Percentiles rank a stretch among this genome's conserved stretches.
Conservation (phyloP, 106 monocot genomes). For the Dioscorea alata region DNA sequence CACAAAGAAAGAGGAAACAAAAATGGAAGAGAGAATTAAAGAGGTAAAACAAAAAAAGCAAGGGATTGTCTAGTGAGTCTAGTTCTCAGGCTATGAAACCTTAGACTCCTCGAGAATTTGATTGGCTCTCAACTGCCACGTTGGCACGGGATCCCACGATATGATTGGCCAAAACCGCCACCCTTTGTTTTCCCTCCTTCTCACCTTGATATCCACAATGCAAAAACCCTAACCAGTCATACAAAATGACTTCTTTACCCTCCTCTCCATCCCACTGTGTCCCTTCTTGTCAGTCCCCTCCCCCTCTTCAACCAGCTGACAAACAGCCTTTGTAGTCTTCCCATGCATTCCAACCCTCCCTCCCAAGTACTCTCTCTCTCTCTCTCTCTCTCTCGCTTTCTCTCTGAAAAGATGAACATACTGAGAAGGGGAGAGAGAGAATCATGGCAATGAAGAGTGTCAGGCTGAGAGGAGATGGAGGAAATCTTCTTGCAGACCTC, state of each 20-base stretch:
- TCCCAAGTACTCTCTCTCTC: no score
- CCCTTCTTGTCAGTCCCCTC: background rate
- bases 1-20: no score
- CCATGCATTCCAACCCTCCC: no score
- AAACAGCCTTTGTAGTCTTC: no score
- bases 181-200: background rate
- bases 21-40: no score
- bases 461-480: background rate
- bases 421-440: no score
- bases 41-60: background rate
- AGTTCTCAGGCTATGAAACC: slow-evolving; percentile 8
- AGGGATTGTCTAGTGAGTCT: background rate
- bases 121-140: slow-evolving; percentile 63
- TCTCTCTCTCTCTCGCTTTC: no score
- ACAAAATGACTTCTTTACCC: slow-evolving; percentile 4
- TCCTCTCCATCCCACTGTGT: slow-evolving; percentile 3
- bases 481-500: background rate
- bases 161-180: slow-evolving; percentile 38
- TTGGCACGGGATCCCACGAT: slow-evolving; percentile 65
- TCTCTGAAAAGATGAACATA: no score
- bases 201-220: slow-evolving; percentile 15
- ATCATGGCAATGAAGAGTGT: background rate
- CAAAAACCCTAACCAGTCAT: background rate
- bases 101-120: slow-evolving; percentile 50
- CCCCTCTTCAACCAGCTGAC: no score